These are phyloP conservation scores for Talaromyces nanjingensis DNA, from an alignment of 495 filamentous ascomycete species.

Conservation along the genomic window DNA sequence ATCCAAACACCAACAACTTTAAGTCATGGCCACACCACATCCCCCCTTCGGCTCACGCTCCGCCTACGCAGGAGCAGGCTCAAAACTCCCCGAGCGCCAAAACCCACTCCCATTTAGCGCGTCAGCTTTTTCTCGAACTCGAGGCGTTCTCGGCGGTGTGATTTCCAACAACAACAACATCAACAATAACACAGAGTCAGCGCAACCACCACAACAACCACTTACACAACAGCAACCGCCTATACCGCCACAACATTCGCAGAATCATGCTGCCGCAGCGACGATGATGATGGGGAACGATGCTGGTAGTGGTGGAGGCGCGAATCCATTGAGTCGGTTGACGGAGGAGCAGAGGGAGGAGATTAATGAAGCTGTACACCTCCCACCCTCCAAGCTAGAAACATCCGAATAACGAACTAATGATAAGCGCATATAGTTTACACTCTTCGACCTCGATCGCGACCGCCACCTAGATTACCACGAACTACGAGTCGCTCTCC, in stretches of 20 bases:
- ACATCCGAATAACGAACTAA: too few relatives aligned
- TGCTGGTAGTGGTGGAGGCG: constrained; percentile 12
- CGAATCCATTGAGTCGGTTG: constrained; percentile 46
- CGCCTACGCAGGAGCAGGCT: constrained; percentile 31
- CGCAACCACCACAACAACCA: constrained; percentile 8
- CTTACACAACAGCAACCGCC: constrained; percentile 19
- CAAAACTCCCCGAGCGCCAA: constrained; percentile 43
- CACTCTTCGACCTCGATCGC: constrained; percentile 95
- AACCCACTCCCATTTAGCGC: constrained; percentile 42
- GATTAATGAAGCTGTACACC: constrained; percentile 71
- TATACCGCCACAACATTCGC: constrained; percentile 21
- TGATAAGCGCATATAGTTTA: constrained; percentile 59
- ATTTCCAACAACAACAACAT: constrained; percentile 13
- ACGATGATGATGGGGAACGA: constrained; percentile 12
- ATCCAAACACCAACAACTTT: not conserved
- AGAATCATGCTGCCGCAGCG: constrained; percentile 22
- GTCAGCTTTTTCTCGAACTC: constrained; percentile 36
- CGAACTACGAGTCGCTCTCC: constrained; percentile 95
- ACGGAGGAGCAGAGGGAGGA: constrained; percentile 86
- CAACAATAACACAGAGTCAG: constrained; percentile 23
- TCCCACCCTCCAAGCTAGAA: not conserved
- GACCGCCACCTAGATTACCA: constrained; percentile 93
- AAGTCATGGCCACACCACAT: constrained; percentile 27
- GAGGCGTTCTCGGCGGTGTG: constrained; percentile 17
- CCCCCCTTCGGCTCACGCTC: constrained; percentile 46